Evolutionary conservation across 139 green algal species (phyloP).

Genomic region (Tetradesmus obliquus): DNA sequence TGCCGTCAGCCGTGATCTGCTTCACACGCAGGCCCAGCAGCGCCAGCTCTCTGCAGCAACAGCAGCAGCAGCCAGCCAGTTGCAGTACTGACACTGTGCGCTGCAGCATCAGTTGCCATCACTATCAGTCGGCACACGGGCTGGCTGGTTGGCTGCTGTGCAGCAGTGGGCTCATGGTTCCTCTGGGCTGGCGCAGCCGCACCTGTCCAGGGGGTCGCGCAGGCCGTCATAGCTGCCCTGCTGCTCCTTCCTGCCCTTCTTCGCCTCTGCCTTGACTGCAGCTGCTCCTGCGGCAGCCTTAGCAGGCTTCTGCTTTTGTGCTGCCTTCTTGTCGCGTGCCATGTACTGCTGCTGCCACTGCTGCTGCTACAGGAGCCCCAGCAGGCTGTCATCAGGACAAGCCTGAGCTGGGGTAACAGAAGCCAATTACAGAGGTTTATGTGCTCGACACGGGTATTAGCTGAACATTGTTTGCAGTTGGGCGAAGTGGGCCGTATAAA

Average conservation of each 20-base stretch:
- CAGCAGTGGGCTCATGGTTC: no score
- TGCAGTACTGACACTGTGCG: no score
- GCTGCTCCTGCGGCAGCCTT: background rate
- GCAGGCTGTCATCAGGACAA: background rate
- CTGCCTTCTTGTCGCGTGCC: background rate
- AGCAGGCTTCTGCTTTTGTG: background rate
- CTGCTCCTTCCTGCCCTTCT: background rate
- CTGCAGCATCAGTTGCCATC: no score
- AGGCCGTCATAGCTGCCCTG: slow-evolving; percentile 5
- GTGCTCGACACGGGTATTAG: no score
- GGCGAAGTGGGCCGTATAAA: no score
- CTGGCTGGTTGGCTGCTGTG: no score
- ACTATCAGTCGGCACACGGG: no score
- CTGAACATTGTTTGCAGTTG: no score
- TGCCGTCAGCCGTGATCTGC: slow-evolving; percentile 69
- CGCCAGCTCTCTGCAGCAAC: slow-evolving; percentile 42
- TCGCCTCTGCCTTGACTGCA: background rate
- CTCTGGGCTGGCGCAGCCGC: background rate
- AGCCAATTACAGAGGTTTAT: no score
- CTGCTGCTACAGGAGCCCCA: background rate
- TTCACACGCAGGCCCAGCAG: slow-evolving; percentile 55
- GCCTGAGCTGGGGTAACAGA: background rate
- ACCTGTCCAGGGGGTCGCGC: slow-evolving; percentile 7
- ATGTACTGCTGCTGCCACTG: background rate
- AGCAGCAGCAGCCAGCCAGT: no score